Conservation (phyloP, 108 stramenopile species). For the Cyclostephanos invisitatus region DNA sequence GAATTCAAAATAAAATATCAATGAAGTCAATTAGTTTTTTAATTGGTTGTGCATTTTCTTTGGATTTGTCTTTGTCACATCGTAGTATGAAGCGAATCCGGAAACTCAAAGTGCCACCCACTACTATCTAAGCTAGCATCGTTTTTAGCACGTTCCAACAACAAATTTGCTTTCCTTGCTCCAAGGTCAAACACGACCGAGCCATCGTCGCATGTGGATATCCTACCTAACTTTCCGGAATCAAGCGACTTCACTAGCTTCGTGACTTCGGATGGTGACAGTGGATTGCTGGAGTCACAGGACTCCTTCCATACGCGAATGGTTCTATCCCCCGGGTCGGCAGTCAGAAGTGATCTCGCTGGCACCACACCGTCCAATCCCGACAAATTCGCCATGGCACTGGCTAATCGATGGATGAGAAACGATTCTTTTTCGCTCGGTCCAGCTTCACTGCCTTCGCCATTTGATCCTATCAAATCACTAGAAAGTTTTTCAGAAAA, state of each 20-base stretch:
- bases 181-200: slow-evolving; percentile 62
- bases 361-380: slow-evolving; percentile 44
- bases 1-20: no score
- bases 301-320: slow-evolving; percentile 38
- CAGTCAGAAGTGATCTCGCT: slow-evolving; percentile 57
- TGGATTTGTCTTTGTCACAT: background rate
- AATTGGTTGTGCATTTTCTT: no score
- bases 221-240: slow-evolving; percentile 64
- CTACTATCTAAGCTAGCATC: background rate
- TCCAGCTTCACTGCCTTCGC: slow-evolving; percentile 11
- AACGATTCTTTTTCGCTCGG: slow-evolving; percentile 8
- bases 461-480: slow-evolving; percentile 15
- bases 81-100: slow-evolving; percentile 15
- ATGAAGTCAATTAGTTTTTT: background rate
- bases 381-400: slow-evolving; percentile 53
- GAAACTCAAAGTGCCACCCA: slow-evolving; percentile 34
- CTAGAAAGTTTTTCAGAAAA: slow-evolving; percentile 26
- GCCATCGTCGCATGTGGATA: slow-evolving; percentile 51
- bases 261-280: slow-evolving; percentile 54
- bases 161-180: slow-evolving; percentile 36
- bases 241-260: slow-evolving; percentile 45
- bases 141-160: slow-evolving; percentile 30
- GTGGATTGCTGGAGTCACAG: slow-evolving; percentile 12
- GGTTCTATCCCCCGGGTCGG: slow-evolving; percentile 50
- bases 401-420: slow-evolving; percentile 42